Conservation (phyloP, 192 early-diverging fungal species). For the Irineochytrium annulatum region DNA sequence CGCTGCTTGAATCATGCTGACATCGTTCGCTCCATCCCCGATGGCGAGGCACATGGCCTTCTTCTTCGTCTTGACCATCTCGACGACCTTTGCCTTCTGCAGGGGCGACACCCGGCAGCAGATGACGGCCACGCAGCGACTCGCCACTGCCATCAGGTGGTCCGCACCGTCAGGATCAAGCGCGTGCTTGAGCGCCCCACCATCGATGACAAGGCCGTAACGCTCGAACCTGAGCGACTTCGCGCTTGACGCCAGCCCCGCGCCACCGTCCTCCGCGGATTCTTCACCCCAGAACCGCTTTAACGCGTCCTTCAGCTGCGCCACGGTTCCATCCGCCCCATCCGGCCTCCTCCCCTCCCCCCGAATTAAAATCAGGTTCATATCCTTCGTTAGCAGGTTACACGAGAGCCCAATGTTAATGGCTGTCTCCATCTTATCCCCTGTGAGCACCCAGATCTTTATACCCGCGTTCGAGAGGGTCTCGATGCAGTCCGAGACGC, state of each 20-base stretch:
- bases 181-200: constrained; percentile 76
- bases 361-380: constrained; percentile 77
- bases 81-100: constrained; percentile 95
- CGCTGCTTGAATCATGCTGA: constrained; percentile 97
- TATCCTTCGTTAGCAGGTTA: constrained; percentile 78
- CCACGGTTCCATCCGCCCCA: constrained; percentile 52
- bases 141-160: constrained; percentile 68
- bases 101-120: constrained; percentile 94
- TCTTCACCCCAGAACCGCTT: constrained; percentile 47
- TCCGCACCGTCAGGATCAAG: constrained; percentile 55
- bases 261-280: constrained; percentile 1
- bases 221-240: no score
- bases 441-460: constrained; percentile 95
- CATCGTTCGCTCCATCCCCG: constrained; percentile 97
- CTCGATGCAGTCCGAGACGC: constrained; percentile 90
- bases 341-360: constrained; percentile 21
- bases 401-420: constrained; percentile 97
- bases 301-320: constrained; percentile 67
- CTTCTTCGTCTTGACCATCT: constrained; percentile 70
- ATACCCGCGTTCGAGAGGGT: constrained; percentile 80
- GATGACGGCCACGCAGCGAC: constrained; percentile 79
- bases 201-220: constrained; percentile 84
- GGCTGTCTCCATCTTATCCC: constrained; percentile 94
- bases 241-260: constrained; percentile 19
- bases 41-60: constrained; percentile 87